These are phyloP conservation scores for Ceratocystis cacaofunesta DNA, from an alignment of 2,329 filamentous ascomycete genomes.

Conservation along the genomic window DNA sequence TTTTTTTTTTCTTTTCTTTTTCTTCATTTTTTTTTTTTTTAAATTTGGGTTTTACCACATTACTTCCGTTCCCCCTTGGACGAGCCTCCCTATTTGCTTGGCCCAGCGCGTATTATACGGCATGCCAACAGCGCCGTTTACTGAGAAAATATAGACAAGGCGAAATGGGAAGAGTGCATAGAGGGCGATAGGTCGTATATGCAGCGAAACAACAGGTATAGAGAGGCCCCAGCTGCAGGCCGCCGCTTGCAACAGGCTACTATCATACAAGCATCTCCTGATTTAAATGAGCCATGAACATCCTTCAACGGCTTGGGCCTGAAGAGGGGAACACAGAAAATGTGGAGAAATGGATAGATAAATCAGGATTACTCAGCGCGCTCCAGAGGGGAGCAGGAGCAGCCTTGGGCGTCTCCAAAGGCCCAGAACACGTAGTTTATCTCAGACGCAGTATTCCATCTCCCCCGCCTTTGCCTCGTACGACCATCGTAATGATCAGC, in stretches of 20 bases:
- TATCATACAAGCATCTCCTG: background rate
- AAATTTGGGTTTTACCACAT: too few species aligned
- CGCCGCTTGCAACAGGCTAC: background rate
- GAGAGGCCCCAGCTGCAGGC: conserved; percentile 1
- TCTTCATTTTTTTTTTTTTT: too few species aligned
- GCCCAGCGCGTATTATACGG: background rate
- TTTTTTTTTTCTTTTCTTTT: too few species aligned
- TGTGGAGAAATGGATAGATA: background rate
- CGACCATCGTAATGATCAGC: background rate
- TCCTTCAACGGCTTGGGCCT: background rate
- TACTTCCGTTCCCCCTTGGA: background rate
- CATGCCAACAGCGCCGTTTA: background rate
- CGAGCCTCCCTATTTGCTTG: background rate
- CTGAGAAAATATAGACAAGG: background rate
- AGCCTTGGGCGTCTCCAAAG: background rate
- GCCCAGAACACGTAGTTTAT: background rate
- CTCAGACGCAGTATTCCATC: background rate
- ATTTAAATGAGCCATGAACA: background rate
- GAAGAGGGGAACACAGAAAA: background rate
- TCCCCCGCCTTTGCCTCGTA: background rate
- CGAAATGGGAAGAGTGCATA: background rate
- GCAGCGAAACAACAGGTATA: conserved; percentile 1
- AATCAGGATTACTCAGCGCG: background rate
- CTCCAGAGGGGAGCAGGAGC: too few species aligned
- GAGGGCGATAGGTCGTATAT: conserved; percentile 2